A percentile compares a stretch with the other conserved stretches of the same genome.
Conservation (phyloP, 2,329 filamentous ascomycete genomes). For the Trichoderma sp. region DNA sequence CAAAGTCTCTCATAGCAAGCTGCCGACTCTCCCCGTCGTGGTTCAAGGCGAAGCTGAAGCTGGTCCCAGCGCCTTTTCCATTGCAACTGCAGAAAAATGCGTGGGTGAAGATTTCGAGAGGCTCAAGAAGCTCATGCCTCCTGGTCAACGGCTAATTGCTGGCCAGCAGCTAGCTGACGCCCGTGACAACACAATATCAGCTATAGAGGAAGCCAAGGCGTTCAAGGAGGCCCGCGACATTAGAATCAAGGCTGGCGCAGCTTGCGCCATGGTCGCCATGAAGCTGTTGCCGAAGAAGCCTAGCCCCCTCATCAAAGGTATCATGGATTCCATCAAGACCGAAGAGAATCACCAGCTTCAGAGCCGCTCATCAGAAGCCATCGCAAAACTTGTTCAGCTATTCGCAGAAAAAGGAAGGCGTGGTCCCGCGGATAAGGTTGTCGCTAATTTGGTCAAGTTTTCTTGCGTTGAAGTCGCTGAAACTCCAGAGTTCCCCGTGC, state of each 20-base stretch:
- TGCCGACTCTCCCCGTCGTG: constrained; percentile 83
- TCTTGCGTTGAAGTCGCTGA: constrained; percentile 97
- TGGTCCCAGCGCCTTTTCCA: constrained; percentile 88
- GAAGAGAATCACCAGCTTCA: constrained; percentile 92
- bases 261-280: constrained; percentile 87
- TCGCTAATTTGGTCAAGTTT: constrained; percentile 94
- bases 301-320: constrained; percentile 86
- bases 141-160: constrained; percentile 84
- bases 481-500: constrained; percentile 90
- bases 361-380: constrained; percentile 79
- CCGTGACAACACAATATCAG: constrained; percentile 67
- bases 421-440: constrained; percentile 91
- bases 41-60: constrained; percentile 93
- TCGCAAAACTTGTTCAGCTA: constrained; percentile 82
- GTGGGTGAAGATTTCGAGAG: constrained; percentile 83
- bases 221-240: constrained; percentile 83
- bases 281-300: constrained; percentile 89
- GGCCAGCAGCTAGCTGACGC: constrained; percentile 79
- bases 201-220: constrained; percentile 77
- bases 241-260: constrained; percentile 82
- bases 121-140: constrained; percentile 85
- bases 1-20: constrained; percentile 72
- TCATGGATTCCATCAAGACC: constrained; percentile 97
- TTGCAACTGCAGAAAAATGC: constrained; percentile 85
- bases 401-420: constrained; percentile 80